Base-by-base conservation (phyloP, 306 rosid species). In the Glycyrrhiza uralensis region DNA sequence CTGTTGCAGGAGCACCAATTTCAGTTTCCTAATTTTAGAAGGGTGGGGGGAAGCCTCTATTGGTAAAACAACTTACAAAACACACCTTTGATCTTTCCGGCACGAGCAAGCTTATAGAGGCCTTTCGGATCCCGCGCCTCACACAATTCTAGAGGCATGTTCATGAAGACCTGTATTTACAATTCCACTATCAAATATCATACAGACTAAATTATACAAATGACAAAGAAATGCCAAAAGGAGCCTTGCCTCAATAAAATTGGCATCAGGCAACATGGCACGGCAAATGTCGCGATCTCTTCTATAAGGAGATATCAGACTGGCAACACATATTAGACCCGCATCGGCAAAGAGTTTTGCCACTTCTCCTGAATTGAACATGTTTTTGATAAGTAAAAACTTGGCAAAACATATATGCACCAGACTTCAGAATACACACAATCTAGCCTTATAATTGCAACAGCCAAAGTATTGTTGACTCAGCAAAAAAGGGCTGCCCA, bases 21-120 rank as follows among this genome's bases (percentile, higher is more conserved):
- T 32, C 9, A 6, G 35, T 47, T 28, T 79, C 62, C 59, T 47
- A 23, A 47, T 22, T 39, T 69, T 32, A 33, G 26, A 45, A 2
- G 63, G 74, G 36, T 44, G 28, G n/a, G 24, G 23, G 5, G 45
- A 36, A 60, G 52, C 49, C 39, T 32, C 2, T 2, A 18, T 59
- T 55, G 19, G 78, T 22, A 30, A 64, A 69, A 49, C 61, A 44
- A 50, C 75, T 71, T 76, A 55, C 12, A 44, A 41, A 82, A 76
- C 75, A 35, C 45, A 91, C 96, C 93, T 87, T 82, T 87, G 82
- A 91, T 89, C 79, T 91, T 89, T 71, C 97, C 97, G 0, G 85
- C 88, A 29, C 97, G 97, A 61, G 97, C 97, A 73, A 91, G 96
- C 85, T 91, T 89, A 72, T 91, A 91, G 76, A 91, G 97, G 71